phyloP scores from a whole-genome alignment of 495 filamentous ascomycete species.

The Hyaloscypha hepaticicola region DNA sequence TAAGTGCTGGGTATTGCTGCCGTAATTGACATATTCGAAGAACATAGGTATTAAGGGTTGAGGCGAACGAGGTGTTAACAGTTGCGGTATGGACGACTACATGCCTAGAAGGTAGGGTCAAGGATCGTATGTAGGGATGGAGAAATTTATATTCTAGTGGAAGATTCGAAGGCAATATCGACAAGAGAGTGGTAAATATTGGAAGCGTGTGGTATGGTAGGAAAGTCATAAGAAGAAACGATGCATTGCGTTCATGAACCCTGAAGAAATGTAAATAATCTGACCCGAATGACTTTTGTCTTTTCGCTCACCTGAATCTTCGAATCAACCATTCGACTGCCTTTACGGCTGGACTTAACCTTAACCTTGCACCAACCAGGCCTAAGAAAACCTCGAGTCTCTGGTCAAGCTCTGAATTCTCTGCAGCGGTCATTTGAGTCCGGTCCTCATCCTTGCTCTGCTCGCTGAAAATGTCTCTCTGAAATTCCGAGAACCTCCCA shows the following conservation, averaged over 20 bases:
- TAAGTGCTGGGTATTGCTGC: slow-evolving; percentile 69
- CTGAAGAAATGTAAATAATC: slow-evolving; percentile 42
- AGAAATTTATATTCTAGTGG: slow-evolving; percentile 79
- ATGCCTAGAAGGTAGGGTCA: slow-evolving; percentile 72
- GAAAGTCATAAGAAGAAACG: slow-evolving; percentile 77
- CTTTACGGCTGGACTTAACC: slow-evolving; percentile 82
- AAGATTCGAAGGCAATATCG: slow-evolving; percentile 72
- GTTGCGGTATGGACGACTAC: slow-evolving; percentile 77
- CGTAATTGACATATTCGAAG: slow-evolving; percentile 63
- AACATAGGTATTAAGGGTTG: slow-evolving; percentile 70
- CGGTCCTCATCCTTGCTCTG: slow-evolving; percentile 87
- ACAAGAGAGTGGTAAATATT: slow-evolving; percentile 76
- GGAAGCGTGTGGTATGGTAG: slow-evolving; percentile 86
- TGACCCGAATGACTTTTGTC: neutral
- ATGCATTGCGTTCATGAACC: slow-evolving; percentile 86
- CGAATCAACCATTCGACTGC: slow-evolving; percentile 93
- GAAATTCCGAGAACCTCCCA: slow-evolving; percentile 66
- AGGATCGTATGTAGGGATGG: slow-evolving; percentile 74
- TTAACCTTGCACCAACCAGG: slow-evolving; percentile 69
- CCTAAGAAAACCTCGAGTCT: slow-evolving; percentile 79
- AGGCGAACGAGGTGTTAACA: slow-evolving; percentile 67
- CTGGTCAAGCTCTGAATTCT: slow-evolving; percentile 77
- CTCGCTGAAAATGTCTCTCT: slow-evolving; percentile 77
- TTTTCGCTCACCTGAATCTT: slow-evolving; percentile 70
- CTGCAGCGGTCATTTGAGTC: slow-evolving; percentile 71